Evolutionary conservation across 768 basidiomycete genomes (phyloP), one percentile per base, ranked within the genome.

Genomic region (Dacryopinax primogenitus): DNA sequence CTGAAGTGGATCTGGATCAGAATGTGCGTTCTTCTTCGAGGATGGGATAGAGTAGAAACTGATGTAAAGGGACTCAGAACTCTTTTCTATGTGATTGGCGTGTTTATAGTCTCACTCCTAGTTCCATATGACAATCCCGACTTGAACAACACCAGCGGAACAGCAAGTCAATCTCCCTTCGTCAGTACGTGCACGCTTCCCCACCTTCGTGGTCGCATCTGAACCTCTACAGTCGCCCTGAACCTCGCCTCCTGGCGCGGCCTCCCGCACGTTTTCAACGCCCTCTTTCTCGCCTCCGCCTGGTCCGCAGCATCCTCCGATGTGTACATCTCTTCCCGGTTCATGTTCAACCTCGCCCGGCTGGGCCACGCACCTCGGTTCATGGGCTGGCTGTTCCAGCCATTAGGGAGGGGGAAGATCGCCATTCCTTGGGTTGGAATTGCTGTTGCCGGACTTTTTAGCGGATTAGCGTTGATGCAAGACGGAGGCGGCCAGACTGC

Each of bases 291-390:
- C 1, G 13, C 62, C 12, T 64, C 63, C 11, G 63, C 63, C 23
- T 64, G 41, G 47, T 64, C 63, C 1, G 63, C 63, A 12, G 63
- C 51, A 12, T 63, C 63, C 41, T 64, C 63, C 45, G 63, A 64
- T 30, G 47, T 64, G 1, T 64, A 64, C 47, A 64, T 64, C 18
- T 64, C 63, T 1, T 61, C 37, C 28, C 63, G 63, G 12, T 62
- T 64, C 21, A 28, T 62, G 47, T 62, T 21, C 63, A 21, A 28
- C 62, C 47, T 62, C 62, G 1, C 41, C 12, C 37, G 37, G 37
- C 37, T 39, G 11, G 37, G 37, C 4, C 67, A 68, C 32, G 67
- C 67, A 9, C 67, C 67, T 2, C 18, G 23, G n/a, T 64, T 65
- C 23, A 33, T 64, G 18, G 64, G 64, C 18, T 30, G 23, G 21